Conservation (phyloP, 306 rosid species). For the Vigna hirtella region DNA sequence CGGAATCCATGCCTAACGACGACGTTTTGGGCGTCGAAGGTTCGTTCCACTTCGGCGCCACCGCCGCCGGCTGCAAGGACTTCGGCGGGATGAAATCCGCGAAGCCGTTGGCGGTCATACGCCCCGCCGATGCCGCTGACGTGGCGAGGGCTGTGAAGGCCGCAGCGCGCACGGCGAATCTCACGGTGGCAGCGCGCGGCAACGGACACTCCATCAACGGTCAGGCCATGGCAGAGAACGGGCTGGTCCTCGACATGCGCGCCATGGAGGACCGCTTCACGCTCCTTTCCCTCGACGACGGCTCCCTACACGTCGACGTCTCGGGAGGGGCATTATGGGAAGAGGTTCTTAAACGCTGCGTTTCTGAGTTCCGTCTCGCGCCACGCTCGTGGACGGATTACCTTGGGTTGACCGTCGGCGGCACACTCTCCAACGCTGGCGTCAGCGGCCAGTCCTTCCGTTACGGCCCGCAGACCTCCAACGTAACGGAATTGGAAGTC, state of each 20-base stretch:
- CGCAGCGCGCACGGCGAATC: constrained; percentile 54
- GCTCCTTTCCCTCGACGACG: constrained; percentile 33
- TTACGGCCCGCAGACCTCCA: constrained; percentile 88
- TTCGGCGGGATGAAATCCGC: constrained; percentile 79
- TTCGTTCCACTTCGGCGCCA: constrained; percentile 46
- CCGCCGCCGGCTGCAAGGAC: constrained; percentile 61
- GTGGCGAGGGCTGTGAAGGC: constrained; percentile 55
- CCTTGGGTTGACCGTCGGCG: constrained; percentile 87
- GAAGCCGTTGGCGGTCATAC: constrained; percentile 63
- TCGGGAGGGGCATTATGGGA: constrained; percentile 99
- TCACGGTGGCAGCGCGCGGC: constrained; percentile 91
- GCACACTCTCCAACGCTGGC: constrained; percentile 94
- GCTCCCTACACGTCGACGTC: constrained; percentile 64
- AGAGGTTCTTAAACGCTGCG: constrained; percentile 77
- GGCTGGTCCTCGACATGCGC: constrained; percentile 88
- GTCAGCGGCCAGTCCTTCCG: constrained; percentile 96
- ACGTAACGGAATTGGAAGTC: constrained; percentile 86
- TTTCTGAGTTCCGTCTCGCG: constrained; percentile 53
- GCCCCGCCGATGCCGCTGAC: constrained; percentile 57
- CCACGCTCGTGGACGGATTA: constrained; percentile 99
- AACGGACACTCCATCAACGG: constrained; percentile 99
- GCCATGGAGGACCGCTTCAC: constrained; percentile 59
- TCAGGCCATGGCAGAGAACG: constrained; percentile 90
- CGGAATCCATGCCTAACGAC: constrained; percentile 60
- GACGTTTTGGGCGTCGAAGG: constrained; percentile 56